A percentile compares a stretch with the other conserved stretches of the same genome.
These are phyloP conservation scores for Allomyces arbusculus DNA, from an alignment of 192 early-diverging fungal genomes.

Conservation along the genomic window DNA sequence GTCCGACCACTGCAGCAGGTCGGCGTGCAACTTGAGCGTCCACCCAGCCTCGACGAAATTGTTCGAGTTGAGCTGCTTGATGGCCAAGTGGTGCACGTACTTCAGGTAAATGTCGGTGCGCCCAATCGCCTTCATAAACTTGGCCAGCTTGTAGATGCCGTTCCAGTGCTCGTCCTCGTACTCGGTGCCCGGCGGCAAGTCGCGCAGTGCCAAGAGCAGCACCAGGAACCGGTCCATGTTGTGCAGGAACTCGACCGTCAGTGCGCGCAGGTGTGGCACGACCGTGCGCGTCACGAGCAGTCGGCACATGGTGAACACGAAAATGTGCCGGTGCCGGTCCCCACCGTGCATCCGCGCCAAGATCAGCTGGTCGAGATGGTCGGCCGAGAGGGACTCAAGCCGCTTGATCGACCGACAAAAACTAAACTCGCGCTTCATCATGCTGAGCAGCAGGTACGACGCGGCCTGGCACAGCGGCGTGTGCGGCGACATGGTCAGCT, in stretches of 20 bases:
- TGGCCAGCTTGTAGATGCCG: conserved; percentile 35
- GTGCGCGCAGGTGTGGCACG: not conserved
- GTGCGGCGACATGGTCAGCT: conserved; percentile 23
- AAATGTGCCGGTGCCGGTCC: conserved; percentile 8
- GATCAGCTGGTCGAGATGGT: conserved; percentile 19
- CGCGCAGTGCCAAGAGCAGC: conserved; percentile 25
- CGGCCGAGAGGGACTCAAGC: conserved; percentile 22
- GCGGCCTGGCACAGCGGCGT: conserved; percentile 15
- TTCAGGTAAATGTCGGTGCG: conserved; percentile 40
- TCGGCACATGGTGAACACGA: not conserved
- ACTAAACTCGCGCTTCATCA: conserved; percentile 7
- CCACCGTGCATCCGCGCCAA: conserved; percentile 14
- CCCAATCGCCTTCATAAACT: conserved; percentile 36
- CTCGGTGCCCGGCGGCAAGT: conserved; percentile 27
- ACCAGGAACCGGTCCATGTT: conserved; percentile 28
- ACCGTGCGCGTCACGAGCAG: not conserved
- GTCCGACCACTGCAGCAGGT: conserved; percentile 41
- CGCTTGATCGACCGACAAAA: conserved; percentile 10
- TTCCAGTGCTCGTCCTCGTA: conserved; percentile 41
- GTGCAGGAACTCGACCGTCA: conserved; percentile 17
- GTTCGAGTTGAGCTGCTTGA: conserved; percentile 27
- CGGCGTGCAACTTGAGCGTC: conserved; percentile 42
- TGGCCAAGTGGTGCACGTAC: conserved; percentile 39
- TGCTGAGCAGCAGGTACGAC: conserved; percentile 19
- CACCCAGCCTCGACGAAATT: conserved; percentile 47